Base-by-base conservation (phyloP, 805 yeast species). In the Kluyveromyces siamensis region DNA sequence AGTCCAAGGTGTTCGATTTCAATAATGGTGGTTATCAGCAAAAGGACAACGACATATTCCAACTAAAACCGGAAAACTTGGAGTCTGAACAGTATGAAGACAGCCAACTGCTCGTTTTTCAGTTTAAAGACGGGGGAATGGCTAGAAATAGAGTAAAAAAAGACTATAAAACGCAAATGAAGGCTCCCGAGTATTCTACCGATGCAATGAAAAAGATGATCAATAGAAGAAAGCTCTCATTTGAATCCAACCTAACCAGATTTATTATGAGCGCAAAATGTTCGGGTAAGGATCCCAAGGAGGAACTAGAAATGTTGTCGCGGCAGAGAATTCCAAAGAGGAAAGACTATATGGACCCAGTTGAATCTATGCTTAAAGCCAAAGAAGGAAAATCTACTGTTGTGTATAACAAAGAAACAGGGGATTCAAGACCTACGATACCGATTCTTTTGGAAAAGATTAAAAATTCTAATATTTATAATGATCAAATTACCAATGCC, bases 61-160 rank as follows among this genome's bases (percentile, higher is more conserved):
- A 76, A 42, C 65, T 79, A 18, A 74, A 77, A 51, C 66, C 69
- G 41, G 47, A 63, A 9, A 68, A 66, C 3, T 59, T 56, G 7
- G 58, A 56, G 1, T 68, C 68, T 11, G 62, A 62, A 13, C 60
- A 57, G 6, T 30, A 30, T 30, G 61, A 59, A 10, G 62, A 71
- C 0, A 71, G 73, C 18, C 89, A 83, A 53, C 58, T 86, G 8
- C 69, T 90, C 27, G 71, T 87, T 1, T 84, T 90, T 59, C 90
- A 84, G 54, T 87, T 90, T 62, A 72, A 79, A 16, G 96, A 90
- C 62, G 86, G 84, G 13, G 71, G 74, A 50, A 60, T 75, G 57
- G 55, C 70, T 57, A 76, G 70, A 56, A 78, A 69, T 54, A 77
- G 72, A 71, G 75, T 69, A 40, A 75, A 63, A 67, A 57, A 69